Base-by-base conservation (phyloP, 2,329 filamentous ascomycete genomes). In the Paraphoma sp. region DNA sequence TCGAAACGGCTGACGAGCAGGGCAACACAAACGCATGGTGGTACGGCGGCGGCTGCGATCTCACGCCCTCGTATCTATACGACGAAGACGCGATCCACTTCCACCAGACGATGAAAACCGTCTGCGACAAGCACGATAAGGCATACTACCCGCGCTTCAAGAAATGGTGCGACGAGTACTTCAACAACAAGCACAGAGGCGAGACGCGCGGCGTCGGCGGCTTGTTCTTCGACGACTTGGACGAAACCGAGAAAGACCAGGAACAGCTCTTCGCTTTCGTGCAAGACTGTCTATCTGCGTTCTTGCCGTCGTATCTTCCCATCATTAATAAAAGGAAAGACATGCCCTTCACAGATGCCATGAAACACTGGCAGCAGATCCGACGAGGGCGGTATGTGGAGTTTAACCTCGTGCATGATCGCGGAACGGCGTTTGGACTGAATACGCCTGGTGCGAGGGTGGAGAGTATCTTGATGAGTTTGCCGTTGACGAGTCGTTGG, bases 141-240 rank as follows among this genome's bases (percentile, higher is more conserved):
- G 85, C 83, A 38, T 99, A 97, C 83, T 99, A 96, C 77, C 89
- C 92, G 11, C 87, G 88, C 51, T 99, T 98, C 85, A 99, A 99
- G 82, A 89, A 90, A 74, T 99, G 95, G 95, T 99, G 95, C 76
- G 95, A 99, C 76, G 88, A 96, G 69, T 99, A 99, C 82, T 99
- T 99, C 80, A 89, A 85, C 81, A 91, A 97, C 78, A 94, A 93
- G 76, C 95, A 99, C 80, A 88, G 95, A 45, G 86, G 86, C 56
- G 95, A 99, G 80, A 83, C 87, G 45, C 89, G 95, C 47, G 95
- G 95, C 54, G 81, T 99, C 33, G 95, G 95, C 51, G 95, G 95
- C 51, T 98, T 99, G 78, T 99, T 99, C 86, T 99, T 99, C 72
- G 95, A 99, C 78, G 95, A 99, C 75, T 84, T 99, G 12, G 95